Percentiles rank a stretch among this genome's conserved stretches.
These are phyloP conservation scores for Zanthoxylum bungeanum DNA, from an alignment of 345 rosid species.

Conservation along the genomic window DNA sequence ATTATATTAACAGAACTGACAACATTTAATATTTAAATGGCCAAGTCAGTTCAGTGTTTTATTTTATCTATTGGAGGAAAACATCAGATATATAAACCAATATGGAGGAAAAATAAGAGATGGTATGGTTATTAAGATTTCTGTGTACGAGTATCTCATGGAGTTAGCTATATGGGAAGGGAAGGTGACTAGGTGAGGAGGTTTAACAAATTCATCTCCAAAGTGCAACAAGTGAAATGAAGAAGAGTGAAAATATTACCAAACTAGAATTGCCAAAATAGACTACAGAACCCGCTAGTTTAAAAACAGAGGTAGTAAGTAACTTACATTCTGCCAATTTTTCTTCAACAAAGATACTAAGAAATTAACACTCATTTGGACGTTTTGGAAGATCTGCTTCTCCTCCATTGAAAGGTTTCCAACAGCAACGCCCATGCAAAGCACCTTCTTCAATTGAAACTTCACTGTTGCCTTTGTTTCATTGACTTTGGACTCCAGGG, in stretches of 20 bases:
- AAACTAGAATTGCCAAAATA: not conserved
- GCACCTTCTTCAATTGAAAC: slow-evolving; percentile 80
- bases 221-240: too few species aligned
- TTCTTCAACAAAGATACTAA: slow-evolving; percentile 75
- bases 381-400: slow-evolving; percentile 77
- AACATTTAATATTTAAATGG: not conserved
- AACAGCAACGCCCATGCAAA: slow-evolving; percentile 77
- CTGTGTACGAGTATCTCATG: not conserved
- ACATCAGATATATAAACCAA: not conserved
- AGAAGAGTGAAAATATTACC: too few species aligned
- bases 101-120: not conserved
- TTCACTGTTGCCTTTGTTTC: slow-evolving; percentile 75
- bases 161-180: not conserved
- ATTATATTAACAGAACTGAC: not conserved
- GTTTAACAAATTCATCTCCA: too few species aligned
- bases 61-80: not conserved
- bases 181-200: too few species aligned
- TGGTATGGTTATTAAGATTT: too few species aligned
- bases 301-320: not conserved
- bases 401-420: slow-evolving; percentile 70
- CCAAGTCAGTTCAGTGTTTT: not conserved
- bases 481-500: slow-evolving; percentile 64
- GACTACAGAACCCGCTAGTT: too few species aligned
- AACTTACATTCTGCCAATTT: slow-evolving; percentile 73
- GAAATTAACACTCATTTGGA: slow-evolving; percentile 72